Percentiles rank a stretch among this genome's conserved stretches.
Conservation (phyloP, 73 alveolate genomes). For the Symbiodinium natans region DNA sequence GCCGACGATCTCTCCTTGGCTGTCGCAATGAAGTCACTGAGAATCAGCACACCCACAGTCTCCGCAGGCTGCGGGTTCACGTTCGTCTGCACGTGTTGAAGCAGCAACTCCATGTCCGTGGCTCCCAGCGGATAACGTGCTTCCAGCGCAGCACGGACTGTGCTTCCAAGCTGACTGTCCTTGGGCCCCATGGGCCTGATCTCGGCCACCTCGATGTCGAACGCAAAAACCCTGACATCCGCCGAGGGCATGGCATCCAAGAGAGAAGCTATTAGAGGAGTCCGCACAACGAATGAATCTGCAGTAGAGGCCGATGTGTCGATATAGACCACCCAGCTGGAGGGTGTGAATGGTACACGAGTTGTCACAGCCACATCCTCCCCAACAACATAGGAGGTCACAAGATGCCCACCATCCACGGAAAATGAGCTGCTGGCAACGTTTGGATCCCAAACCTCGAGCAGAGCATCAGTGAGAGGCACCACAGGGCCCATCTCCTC, state of each 20-base stretch:
- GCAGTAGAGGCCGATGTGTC: conserved; percentile 84
- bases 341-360: neutral
- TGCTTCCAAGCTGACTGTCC: neutral
- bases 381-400: neutral
- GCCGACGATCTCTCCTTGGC: conserved; percentile 5
- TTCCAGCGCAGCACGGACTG: neutral
- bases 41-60: conserved; percentile 46
- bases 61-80: neutral
- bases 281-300: conserved; percentile 33
- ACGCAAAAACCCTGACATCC: conserved; percentile 30
- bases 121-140: conserved; percentile 50
- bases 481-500: neutral
- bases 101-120: conserved; percentile 39
- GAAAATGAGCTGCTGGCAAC: neutral
- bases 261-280: conserved; percentile 34
- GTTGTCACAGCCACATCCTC: neutral
- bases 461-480: neutral
- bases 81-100: neutral
- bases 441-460: conserved; percentile 4
- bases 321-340: conserved; percentile 25
- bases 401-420: neutral
- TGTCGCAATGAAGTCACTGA: conserved; percentile 72
- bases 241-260: conserved; percentile 17
- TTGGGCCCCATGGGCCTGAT: neutral
- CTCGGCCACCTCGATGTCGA: conserved; percentile 60